Conservation (phyloP, 2,329 filamentous ascomycete genomes). For the Xylaria sp. region DNA sequence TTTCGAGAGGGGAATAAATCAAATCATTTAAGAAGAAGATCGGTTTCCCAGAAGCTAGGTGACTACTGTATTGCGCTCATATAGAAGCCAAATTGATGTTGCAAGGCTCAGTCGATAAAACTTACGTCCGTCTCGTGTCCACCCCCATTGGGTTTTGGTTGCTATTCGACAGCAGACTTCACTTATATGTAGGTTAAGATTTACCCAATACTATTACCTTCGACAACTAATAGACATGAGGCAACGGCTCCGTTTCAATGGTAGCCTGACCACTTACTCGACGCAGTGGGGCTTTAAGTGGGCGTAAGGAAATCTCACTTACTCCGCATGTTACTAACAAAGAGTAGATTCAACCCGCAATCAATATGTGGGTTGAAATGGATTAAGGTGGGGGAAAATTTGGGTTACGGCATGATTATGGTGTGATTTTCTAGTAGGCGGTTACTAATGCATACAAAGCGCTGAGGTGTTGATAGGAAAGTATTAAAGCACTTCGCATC, state of each 20-base stretch:
- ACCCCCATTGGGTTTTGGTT: background rate
- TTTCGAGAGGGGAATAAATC: constrained; percentile 7
- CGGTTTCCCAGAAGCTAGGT: background rate
- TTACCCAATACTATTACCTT: background rate
- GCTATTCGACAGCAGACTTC: background rate
- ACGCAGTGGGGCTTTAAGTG: constrained; percentile 8
- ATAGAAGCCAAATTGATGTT: background rate
- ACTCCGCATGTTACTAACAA: constrained; percentile 15
- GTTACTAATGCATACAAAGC: no score
- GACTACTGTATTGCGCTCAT: background rate
- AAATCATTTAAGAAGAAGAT: constrained; percentile 5
- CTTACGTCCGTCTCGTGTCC: no score
- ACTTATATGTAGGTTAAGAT: background rate
- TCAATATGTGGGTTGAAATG: background rate
- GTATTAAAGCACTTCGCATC: no score
- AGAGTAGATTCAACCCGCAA: constrained; percentile 11
- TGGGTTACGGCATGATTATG: background rate
- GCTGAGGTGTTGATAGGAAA: no score
- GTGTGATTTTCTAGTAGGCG: background rate
- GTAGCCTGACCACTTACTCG: background rate
- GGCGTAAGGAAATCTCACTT: constrained; percentile 10
- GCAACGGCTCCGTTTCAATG: constrained; percentile 4
- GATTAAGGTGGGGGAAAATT: background rate
- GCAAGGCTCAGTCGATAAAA: background rate
- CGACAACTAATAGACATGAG: background rate